Evolutionary conservation across 2,329 filamentous ascomycete genomes (phyloP).

Genomic region (Coleophoma cylindrospora): DNA sequence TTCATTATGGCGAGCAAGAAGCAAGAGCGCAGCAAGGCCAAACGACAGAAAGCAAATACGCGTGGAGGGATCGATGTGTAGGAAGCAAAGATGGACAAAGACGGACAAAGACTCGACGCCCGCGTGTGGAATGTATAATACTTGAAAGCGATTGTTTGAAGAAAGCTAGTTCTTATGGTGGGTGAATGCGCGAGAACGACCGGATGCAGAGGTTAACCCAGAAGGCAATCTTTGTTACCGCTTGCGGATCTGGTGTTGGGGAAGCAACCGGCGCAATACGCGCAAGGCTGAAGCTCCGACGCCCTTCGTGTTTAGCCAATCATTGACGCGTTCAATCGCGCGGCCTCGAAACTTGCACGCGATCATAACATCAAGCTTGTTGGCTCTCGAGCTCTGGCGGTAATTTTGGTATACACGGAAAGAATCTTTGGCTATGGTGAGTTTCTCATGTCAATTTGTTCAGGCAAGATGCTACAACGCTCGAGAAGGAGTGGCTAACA

Average conservation of each 20-base stretch:
- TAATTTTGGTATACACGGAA: too few species aligned
- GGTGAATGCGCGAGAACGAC: not conserved
- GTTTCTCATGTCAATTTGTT: too few species aligned
- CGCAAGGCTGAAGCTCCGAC: not conserved
- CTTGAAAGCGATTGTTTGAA: not conserved
- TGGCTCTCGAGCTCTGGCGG: slow-evolving; percentile 16
- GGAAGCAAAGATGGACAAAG: slow-evolving; percentile 13
- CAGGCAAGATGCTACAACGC: not conserved
- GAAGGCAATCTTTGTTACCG: not conserved
- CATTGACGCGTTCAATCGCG: slow-evolving; percentile 12
- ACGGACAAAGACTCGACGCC: slow-evolving; percentile 12
- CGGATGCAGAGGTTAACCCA: not conserved
- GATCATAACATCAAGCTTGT: slow-evolving; percentile 15
- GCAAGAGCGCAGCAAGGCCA: slow-evolving; percentile 1
- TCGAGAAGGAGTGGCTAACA: slow-evolving; percentile 17
- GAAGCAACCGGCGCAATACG: not conserved
- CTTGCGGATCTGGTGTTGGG: not conserved
- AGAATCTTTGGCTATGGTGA: too few species aligned
- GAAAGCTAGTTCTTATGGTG: not conserved
- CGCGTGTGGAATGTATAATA: not conserved
- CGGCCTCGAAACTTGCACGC: slow-evolving; percentile 20
- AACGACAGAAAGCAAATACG: too few species aligned
- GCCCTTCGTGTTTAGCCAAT: slow-evolving; percentile 9
- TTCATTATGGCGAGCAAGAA: slow-evolving; percentile 26
- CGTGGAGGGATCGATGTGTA: not conserved